phyloP scores from a whole-genome alignment of 78 protist species.

The Dictyostelium firmibasis region DNA sequence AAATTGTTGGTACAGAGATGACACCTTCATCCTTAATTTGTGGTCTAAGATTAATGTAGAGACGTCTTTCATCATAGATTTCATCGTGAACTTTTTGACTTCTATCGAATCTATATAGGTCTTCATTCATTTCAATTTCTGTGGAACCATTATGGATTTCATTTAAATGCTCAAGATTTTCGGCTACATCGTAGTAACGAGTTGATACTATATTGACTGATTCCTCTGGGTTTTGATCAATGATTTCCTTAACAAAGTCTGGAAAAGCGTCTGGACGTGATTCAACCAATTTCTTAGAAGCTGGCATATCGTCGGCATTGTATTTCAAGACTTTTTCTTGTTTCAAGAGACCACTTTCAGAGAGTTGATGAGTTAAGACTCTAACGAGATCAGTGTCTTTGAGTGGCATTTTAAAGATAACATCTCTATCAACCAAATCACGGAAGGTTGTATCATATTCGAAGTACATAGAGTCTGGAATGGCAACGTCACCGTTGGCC shows the following conservation, averaged over 20 bases:
- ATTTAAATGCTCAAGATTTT: too few relatives aligned
- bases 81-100: not conserved
- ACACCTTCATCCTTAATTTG: slow-evolving; percentile 50
- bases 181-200: too few relatives aligned
- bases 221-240: not conserved
- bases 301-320: slow-evolving; percentile 18
- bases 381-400: slow-evolving; percentile 64
- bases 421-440: slow-evolving; percentile 64
- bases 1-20: not conserved
- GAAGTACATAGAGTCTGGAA: slow-evolving; percentile 28
- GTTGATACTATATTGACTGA: not conserved
- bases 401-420: slow-evolving; percentile 46
- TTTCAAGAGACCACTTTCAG: slow-evolving; percentile 36
- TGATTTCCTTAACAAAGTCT: slow-evolving; percentile 9
- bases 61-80: slow-evolving; percentile 62
- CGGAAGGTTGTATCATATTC: slow-evolving; percentile 40
- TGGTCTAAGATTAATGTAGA: slow-evolving; percentile 41
- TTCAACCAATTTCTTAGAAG: slow-evolving; percentile 28
- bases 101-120: too few relatives aligned
- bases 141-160: too few relatives aligned
- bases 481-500: slow-evolving; percentile 46
- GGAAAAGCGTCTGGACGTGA: slow-evolving; percentile 14
- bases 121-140: too few relatives aligned
- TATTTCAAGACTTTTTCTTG: slow-evolving; percentile 21
- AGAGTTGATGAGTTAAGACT: slow-evolving; percentile 28